Evolutionary conservation across 257 asterid genomes (phyloP).

Genomic region (Ophiorrhiza pumila): DNA sequence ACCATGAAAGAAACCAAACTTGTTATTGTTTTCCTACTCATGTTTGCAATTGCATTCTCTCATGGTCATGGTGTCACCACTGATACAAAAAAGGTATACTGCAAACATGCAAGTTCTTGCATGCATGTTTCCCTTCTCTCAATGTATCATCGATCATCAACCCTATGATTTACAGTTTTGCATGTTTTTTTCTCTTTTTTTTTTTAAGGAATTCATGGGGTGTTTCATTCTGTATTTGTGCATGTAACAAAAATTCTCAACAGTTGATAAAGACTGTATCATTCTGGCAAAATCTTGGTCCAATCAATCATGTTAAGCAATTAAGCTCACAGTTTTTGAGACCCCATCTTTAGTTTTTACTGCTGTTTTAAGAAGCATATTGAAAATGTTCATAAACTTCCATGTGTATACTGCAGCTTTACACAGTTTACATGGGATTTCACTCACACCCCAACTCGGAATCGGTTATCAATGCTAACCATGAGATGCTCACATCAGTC

Average conservation of each 20-base stretch:
- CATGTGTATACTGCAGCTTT: conserved; percentile 39
- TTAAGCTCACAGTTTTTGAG: too few species aligned
- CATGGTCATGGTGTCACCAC: conserved; percentile 28
- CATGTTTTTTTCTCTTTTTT: background rate
- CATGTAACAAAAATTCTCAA: too few species aligned
- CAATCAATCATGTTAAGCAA: too few species aligned
- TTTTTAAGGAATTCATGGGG: background rate
- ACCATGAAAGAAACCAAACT: conserved; percentile 11
- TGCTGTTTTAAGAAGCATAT: background rate
- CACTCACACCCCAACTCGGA: conserved; percentile 44
- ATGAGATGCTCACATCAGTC: conserved; percentile 44
- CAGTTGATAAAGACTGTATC: too few species aligned
- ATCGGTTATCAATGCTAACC: conserved; percentile 44
- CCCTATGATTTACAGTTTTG: background rate
- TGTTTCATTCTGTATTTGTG: too few species aligned
- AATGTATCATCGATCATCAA: too few species aligned
- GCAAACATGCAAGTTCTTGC: background rate
- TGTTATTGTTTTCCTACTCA: conserved; percentile 18
- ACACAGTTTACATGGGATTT: conserved; percentile 62
- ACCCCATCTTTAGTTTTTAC: too few species aligned
- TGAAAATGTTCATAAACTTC: background rate
- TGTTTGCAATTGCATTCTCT: conserved; percentile 28
- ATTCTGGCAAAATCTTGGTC: too few species aligned
- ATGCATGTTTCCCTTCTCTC: background rate
- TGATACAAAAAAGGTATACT: conserved; percentile 41